These are phyloP conservation scores for Exophiala aquamarina DNA, from an alignment of 2,329 filamentous ascomycete species.

Conservation along the genomic window DNA sequence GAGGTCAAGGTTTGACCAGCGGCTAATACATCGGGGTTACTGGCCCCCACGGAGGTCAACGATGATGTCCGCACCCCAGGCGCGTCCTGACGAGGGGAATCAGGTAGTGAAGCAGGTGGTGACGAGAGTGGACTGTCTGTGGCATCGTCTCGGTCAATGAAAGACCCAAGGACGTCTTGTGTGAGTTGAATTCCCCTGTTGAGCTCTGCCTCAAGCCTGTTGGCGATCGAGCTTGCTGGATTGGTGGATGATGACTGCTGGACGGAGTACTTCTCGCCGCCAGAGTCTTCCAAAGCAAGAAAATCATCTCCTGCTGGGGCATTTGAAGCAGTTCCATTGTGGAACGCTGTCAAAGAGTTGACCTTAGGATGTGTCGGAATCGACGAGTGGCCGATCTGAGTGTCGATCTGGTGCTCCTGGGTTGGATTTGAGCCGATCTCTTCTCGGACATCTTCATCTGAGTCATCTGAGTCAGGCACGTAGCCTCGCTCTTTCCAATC, in stretches of 20 bases:
- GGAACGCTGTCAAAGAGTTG: too few species aligned
- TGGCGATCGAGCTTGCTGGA: not conserved
- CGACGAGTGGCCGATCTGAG: constrained; percentile 17
- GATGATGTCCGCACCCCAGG: not conserved
- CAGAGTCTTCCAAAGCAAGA: too few species aligned
- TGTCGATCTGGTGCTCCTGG: not conserved
- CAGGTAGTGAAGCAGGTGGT: constrained; percentile 11
- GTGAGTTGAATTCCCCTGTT: constrained; percentile 15
- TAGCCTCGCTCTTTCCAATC: constrained; percentile 52
- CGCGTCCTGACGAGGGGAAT: constrained; percentile 4
- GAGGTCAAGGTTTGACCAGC: too few species aligned
- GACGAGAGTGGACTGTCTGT: constrained; percentile 25
- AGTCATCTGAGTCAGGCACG: constrained; percentile 52
- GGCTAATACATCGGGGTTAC: too few species aligned
- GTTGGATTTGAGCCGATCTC: too few species aligned
- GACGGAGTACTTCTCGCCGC: too few species aligned
- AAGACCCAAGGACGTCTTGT: constrained; percentile 13
- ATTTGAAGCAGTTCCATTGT: not conserved
- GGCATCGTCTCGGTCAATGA: constrained; percentile 8
- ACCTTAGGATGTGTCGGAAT: constrained; percentile 6
- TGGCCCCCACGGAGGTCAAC: too few species aligned
- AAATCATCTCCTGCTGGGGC: too few species aligned
- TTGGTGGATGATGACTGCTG: too few species aligned
- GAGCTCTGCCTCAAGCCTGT: constrained; percentile 15
- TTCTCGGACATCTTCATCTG: constrained; percentile 37